phyloP scores from a whole-genome alignment of 768 basidiomycete species.

The Brasilioporus rufonigricans region DNA sequence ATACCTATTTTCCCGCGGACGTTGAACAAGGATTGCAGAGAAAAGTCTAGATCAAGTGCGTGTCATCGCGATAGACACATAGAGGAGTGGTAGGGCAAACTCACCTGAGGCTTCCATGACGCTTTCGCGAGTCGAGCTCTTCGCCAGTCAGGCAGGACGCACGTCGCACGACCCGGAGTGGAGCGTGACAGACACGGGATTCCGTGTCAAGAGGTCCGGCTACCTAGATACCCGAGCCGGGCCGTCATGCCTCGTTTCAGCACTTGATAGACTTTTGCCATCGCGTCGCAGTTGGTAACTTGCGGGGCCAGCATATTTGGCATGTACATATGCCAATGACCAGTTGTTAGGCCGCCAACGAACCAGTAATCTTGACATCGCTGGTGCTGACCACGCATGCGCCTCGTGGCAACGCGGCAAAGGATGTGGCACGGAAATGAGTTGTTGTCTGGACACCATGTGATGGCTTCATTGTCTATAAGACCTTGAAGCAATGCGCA shows the following conservation, averaged over 20 bases:
- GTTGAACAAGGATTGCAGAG: conserved; percentile 54
- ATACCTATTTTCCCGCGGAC: conserved; percentile 69
- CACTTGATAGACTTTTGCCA: too few species aligned
- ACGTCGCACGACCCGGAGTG: not conserved
- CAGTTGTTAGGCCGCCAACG: not conserved
- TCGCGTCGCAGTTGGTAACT: too few species aligned
- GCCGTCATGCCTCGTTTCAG: too few species aligned
- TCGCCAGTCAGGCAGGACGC: not conserved
- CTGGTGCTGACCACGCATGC: not conserved
- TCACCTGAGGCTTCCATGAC: conserved; percentile 18
- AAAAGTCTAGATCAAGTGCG: conserved; percentile 40
- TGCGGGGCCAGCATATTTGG: too few species aligned
- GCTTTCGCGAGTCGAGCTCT: not conserved
- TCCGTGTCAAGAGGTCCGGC: not conserved
- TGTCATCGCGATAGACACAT: not conserved
- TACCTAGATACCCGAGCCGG: not conserved
- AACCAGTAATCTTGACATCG: too few species aligned
- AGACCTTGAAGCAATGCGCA: not conserved
- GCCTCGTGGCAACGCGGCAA: not conserved
- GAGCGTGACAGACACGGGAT: too few species aligned
- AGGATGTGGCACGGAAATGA: not conserved
- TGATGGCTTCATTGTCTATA: not conserved
- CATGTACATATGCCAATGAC: too few species aligned
- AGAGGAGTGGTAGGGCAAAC: not conserved
- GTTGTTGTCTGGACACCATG: not conserved